These are phyloP conservation scores for Globisporangium camurandrum DNA, from an alignment of 352 stramenopile species.

Conservation along the genomic window DNA sequence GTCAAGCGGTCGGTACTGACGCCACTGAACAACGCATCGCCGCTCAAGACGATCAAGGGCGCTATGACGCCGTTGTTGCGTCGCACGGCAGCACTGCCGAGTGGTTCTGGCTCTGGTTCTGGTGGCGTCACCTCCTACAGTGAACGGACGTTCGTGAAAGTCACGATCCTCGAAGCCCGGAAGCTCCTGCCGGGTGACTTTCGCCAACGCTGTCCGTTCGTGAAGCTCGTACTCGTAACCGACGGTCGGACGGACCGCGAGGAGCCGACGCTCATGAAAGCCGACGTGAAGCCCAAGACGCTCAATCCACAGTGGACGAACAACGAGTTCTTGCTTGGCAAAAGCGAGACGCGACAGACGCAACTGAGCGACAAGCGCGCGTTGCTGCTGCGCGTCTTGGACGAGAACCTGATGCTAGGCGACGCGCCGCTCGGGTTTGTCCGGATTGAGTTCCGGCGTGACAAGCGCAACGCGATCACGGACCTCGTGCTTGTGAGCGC, in stretches of 20 bases:
- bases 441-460: constrained; percentile 46
- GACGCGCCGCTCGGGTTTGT: constrained; percentile 45
- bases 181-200: constrained; percentile 43
- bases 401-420: constrained; percentile 40
- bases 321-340: constrained; percentile 57
- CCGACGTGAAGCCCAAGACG: constrained; percentile 55
- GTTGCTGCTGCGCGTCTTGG: constrained; percentile 49
- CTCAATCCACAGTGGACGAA: constrained; percentile 67
- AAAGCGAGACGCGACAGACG: constrained; percentile 32
- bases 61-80: constrained; percentile 1
- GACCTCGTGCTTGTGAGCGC: constrained; percentile 38
- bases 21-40: neutral
- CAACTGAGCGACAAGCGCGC: constrained; percentile 53
- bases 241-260: constrained; percentile 37
- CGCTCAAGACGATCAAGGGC: constrained; percentile 12
- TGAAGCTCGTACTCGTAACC: constrained; percentile 43
- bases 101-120: too few relatives aligned
- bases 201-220: constrained; percentile 27
- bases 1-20: constrained; percentile 3
- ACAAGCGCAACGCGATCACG: constrained; percentile 36
- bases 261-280: constrained; percentile 49
- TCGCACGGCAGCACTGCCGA: constrained; percentile 3
- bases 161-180: constrained; percentile 45
- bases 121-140: constrained; percentile 10
- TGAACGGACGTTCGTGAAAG: constrained; percentile 55